Evolutionary conservation across 176 grass and related monocot species (phyloP).

Genomic region (Hordeum marinum): DNA sequence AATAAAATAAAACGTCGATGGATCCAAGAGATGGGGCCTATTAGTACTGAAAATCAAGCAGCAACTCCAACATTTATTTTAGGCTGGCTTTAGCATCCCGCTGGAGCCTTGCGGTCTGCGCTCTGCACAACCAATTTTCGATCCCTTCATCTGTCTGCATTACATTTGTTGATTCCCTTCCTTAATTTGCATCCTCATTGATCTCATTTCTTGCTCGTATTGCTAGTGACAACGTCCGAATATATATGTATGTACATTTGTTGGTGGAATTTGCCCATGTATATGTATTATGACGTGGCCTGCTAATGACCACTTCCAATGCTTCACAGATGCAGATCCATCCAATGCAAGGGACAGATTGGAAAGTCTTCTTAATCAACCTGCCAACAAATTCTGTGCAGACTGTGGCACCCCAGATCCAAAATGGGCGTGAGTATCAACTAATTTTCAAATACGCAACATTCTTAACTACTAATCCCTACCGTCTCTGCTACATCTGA

Average conservation of each 20-base stretch:
- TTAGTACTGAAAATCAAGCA: not conserved
- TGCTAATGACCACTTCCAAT: not conserved
- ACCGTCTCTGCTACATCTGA: not conserved
- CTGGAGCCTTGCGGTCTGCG: no score
- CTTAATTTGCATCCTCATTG: not conserved
- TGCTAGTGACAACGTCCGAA: not conserved
- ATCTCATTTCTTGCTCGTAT: not conserved
- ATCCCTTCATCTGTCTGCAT: not conserved
- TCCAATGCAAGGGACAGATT: slow-evolving; percentile 50
- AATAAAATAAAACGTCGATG: not conserved
- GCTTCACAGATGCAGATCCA: slow-evolving; percentile 12
- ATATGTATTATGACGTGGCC: not conserved
- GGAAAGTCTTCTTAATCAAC: slow-evolving; percentile 61
- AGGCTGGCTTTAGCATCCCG: not conserved
- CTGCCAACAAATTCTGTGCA: slow-evolving; percentile 68
- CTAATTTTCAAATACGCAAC: not conserved
- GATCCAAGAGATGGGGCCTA: not conserved
- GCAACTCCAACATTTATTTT: not conserved
- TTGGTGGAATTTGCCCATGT: not conserved
- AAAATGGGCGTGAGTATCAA: slow-evolving; percentile 85
- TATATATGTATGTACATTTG: not conserved
- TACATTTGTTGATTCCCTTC: not conserved
- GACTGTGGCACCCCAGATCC: slow-evolving; percentile 82
- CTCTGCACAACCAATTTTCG: not conserved
- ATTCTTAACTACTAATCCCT: not conserved